Percentiles rank a stretch among this genome's conserved stretches.
Conservation (phyloP, 164 flowering plant genomes). For the Vitis labrusca region DNA sequence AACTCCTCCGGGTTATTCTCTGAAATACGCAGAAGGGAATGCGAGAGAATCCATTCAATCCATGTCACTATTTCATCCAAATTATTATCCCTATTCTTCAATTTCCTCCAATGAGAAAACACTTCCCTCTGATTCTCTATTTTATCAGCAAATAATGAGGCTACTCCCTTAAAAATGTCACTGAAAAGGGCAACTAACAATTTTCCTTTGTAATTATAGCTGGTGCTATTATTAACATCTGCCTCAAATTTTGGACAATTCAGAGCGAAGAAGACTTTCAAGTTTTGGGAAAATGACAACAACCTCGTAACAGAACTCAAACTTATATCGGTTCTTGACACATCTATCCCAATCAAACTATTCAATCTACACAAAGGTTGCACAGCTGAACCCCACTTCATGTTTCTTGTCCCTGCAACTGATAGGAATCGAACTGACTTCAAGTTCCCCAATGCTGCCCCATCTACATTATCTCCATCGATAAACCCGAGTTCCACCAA, state of each 20-base stretch:
- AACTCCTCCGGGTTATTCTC: slow-evolving; percentile 72
- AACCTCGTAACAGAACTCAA: slow-evolving; percentile 56
- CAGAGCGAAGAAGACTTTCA: slow-evolving; percentile 82
- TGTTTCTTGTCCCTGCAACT: slow-evolving; percentile 74
- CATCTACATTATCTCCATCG: slow-evolving; percentile 76
- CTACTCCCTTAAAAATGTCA: slow-evolving; percentile 65
- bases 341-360: slow-evolving; percentile 78
- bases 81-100: slow-evolving; percentile 33
- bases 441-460: slow-evolving; percentile 60
- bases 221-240: slow-evolving; percentile 27
- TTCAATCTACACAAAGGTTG: slow-evolving; percentile 72
- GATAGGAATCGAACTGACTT: slow-evolving; percentile 72
- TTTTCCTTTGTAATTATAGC: slow-evolving; percentile 52
- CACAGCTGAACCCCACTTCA: slow-evolving; percentile 66
- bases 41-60: slow-evolving; percentile 90
- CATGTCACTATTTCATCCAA: slow-evolving; percentile 72
- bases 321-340: slow-evolving; percentile 80
- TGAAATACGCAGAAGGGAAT: slow-evolving; percentile 76
- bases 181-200: slow-evolving; percentile 59
- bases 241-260: slow-evolving; percentile 76
- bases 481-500: slow-evolving; percentile 78
- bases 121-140: slow-evolving; percentile 48
- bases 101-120: slow-evolving; percentile 58
- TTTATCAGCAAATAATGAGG: slow-evolving; percentile 58
- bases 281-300: slow-evolving; percentile 54